A percentile compares a stretch with the other conserved stretches of the same genome.
phyloP scores from a whole-genome alignment of 2,329 filamentous ascomycete species.

The Paecilomyces sp. region DNA sequence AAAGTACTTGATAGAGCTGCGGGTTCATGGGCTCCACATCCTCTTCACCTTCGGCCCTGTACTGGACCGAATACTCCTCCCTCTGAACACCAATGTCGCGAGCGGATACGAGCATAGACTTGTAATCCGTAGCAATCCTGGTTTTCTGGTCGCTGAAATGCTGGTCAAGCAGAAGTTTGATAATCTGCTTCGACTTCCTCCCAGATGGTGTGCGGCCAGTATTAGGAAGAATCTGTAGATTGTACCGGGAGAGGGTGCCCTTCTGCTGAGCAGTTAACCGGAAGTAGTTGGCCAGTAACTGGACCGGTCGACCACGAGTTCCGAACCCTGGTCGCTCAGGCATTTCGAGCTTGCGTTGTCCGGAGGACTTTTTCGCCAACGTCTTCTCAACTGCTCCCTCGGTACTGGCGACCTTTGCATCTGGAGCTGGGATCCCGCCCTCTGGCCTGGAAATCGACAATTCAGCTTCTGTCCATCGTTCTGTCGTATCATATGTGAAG shows the following conservation, averaged over 20 bases:
- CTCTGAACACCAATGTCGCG: slow-evolving; percentile 14
- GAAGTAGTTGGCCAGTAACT: slow-evolving; percentile 34
- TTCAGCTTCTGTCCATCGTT: neutral
- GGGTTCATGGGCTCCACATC: slow-evolving; percentile 19
- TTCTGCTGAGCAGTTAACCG: slow-evolving; percentile 28
- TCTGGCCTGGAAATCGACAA: slow-evolving; percentile 12
- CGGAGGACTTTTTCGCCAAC: slow-evolving; percentile 12
- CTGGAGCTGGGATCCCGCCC: slow-evolving; percentile 12
- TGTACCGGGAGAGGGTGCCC: slow-evolving; percentile 34
- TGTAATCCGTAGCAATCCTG: slow-evolving; percentile 34
- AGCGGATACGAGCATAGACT: slow-evolving; percentile 28
- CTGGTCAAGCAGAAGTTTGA: slow-evolving; percentile 41
- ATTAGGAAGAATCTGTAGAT: slow-evolving; percentile 24
- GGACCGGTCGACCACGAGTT: slow-evolving; percentile 21
- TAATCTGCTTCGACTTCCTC: slow-evolving; percentile 40
- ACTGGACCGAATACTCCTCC: slow-evolving; percentile 20
- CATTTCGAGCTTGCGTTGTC: slow-evolving; percentile 11
- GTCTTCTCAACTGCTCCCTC: slow-evolving; percentile 20
- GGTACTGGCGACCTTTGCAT: slow-evolving; percentile 15
- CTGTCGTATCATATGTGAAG: neutral
- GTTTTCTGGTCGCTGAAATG: slow-evolving; percentile 17
- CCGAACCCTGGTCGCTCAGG: slow-evolving; percentile 33
- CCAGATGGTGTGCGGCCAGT: slow-evolving; percentile 21
- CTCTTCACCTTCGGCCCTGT: slow-evolving; percentile 29
- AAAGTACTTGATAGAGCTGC: slow-evolving; percentile 27